These are phyloP conservation scores for Intubia oerlemansii DNA, from an alignment of 2,329 filamentous ascomycete species.

Conservation along the genomic window DNA sequence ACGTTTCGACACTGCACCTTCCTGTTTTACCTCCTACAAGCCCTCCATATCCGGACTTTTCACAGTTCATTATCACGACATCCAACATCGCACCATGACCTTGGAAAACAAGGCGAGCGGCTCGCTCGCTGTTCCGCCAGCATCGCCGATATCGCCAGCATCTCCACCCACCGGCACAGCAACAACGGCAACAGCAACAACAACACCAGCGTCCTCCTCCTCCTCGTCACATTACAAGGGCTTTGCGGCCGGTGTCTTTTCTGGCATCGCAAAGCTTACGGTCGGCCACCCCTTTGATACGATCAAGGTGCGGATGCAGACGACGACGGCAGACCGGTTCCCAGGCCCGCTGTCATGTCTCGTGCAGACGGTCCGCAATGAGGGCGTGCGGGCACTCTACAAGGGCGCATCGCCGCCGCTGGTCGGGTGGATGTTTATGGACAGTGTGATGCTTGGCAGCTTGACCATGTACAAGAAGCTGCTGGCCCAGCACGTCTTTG, in stretches of 20 bases:
- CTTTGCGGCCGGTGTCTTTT: conserved; percentile 95
- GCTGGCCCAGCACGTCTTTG: conserved; percentile 59
- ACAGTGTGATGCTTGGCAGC: conserved; percentile 73
- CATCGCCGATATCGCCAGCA: no score
- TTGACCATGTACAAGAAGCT: conserved; percentile 76
- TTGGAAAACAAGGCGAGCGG: conserved; percentile 1
- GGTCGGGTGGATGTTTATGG: conserved; percentile 98
- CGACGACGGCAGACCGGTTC: conserved; percentile 58
- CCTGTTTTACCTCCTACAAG: no score
- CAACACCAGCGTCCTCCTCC: no score
- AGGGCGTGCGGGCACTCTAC: conserved; percentile 72
- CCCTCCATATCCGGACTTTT: no score
- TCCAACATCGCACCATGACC: conserved; percentile 1
- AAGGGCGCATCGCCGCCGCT: conserved; percentile 86
- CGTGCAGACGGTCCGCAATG: conserved; percentile 62
- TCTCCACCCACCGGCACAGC: no score
- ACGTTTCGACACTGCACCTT: no score
- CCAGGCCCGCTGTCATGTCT: conserved; percentile 71
- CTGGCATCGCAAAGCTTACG: conserved; percentile 72
- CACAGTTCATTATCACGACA: no score
- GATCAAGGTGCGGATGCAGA: conserved; percentile 89
- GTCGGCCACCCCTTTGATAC: conserved; percentile 75
- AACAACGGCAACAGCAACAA: no score
- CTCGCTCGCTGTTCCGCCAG: not conserved
- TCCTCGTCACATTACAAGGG: conserved; percentile 68